Base-by-base conservation (phyloP, 1,284 basidiomycete genomes). In the Puccinia novopanici region DNA sequence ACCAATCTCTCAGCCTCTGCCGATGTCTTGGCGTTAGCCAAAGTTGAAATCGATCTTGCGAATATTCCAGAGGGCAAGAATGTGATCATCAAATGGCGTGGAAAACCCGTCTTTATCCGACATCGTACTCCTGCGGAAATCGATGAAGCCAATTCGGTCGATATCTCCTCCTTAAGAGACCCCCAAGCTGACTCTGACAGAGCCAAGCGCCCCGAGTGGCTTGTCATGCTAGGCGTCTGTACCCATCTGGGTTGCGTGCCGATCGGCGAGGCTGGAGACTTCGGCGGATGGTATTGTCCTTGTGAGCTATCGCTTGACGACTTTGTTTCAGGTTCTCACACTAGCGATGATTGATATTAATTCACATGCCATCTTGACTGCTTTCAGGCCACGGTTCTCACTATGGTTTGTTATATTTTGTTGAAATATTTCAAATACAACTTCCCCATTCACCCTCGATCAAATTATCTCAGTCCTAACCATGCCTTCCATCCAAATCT, bases 191-290 rank as follows among this genome's bases (percentile, higher is more conserved):
- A 99, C 86, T 92, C 93, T 85, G 89, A 89, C 79, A 90, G 97
- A 83, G 90, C 91, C 81, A 93, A 98, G 91, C 92, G 92, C 87
- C 95, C 96, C 61, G 96, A 99, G 87, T 99, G 96, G 97, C 88
- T 97, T 83, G 91, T 97, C 87, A 97, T 97, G 95, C 87, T 97
- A 76, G 95, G 95, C 86, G 94, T 98, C 82, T 98, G 96, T 91
- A 99, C 97, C 59, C 97, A 99, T 88, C 88, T 99, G 83, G 96
- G 97, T 87, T 99, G 97, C 89, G 97, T 99, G 76, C 97, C 97
- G 83, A 98, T 99, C 83, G 88, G 88, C 80, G 83, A 98, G 88
- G 92, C 95, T 82, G 95, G 96, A 87, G 96, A 99, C 87, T 99
- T 90, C 86, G 95, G 95, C 88, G 96, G 95, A 87, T 98, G 95